Conservation (phyloP, 306 rosid genomes). For the Pterocarpus macrocarpus region DNA sequence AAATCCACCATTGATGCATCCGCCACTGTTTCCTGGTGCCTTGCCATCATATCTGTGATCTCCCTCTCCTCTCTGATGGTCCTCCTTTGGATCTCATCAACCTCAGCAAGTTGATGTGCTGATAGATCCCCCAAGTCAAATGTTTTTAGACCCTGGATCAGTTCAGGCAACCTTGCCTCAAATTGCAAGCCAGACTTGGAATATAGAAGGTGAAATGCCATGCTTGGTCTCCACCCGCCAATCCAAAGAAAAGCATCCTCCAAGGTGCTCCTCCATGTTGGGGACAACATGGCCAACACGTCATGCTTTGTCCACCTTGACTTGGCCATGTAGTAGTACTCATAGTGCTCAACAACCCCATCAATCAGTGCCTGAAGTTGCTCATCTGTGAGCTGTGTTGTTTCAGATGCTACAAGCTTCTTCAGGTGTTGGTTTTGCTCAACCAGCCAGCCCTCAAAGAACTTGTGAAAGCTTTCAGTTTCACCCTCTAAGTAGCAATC, state of each 20-base stretch:
- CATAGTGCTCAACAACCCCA: constrained; percentile 57
- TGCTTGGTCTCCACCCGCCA: constrained; percentile 81
- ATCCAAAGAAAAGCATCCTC: constrained; percentile 78
- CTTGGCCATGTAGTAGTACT: constrained; percentile 56
- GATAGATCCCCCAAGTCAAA: constrained; percentile 65
- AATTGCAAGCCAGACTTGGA: constrained; percentile 69
- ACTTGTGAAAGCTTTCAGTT: constrained; percentile 47
- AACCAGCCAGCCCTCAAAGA: constrained; percentile 60
- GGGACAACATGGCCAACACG: constrained; percentile 53
- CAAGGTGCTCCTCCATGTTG: constrained; percentile 63
- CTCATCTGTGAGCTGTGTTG: constrained; percentile 26
- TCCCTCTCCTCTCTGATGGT: constrained; percentile 62
- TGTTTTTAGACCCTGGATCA: constrained; percentile 43
- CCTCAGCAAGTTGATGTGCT: constrained; percentile 43
- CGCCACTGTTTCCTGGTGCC: constrained; percentile 62
- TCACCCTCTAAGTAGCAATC: constrained; percentile 18
- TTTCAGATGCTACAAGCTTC: constrained; percentile 50
- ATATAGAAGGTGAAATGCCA: constrained; percentile 70
- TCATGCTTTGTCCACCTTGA: constrained; percentile 52
- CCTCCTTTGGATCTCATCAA: constrained; percentile 61
- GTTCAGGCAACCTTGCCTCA: constrained; percentile 46
- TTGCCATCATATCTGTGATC: constrained; percentile 64
- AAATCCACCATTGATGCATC: constrained; percentile 62
- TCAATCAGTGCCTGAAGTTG: constrained; percentile 38
- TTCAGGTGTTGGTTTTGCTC: constrained; percentile 59